Base-by-base conservation (phyloP, 2,329 filamentous ascomycete genomes). In the Phialemonium atrogriseum region DNA sequence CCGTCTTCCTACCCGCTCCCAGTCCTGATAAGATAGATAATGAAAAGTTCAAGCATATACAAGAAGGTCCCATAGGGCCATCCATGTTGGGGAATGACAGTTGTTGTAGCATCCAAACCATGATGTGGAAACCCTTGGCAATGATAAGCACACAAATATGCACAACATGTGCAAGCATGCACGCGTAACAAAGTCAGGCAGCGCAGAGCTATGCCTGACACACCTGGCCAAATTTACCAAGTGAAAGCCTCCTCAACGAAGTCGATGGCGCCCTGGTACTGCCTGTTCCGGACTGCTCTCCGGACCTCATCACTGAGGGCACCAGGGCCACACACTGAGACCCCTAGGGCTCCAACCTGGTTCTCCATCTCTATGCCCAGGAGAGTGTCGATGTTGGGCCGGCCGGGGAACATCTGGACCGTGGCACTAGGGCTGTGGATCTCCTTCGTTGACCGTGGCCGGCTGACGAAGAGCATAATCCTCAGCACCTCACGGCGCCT, bases 351-450 rank as follows among this genome's bases (percentile, higher is more conserved):
- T 36, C 82, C 82, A 29, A 87, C 63, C 47, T 84, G 80, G 47
- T 74, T 70, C 58, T 83, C 77, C 62, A 84, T 78, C 64, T 87
- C 82, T 47, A 77, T 75, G 34, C 77, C 70, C 37, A 88, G 62
- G 11, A 88, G 64, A 1, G 80, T 81, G 41, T 79, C 71, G 32
- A 85, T 77, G 52, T 86, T 84, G 12, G 81, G 81, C 44, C 81
- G 68, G 11, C 83, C 83, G 5, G 83, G 83, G 66, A 86, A 86
- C 83, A 88, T 88, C 53, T 87, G 82, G 10, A 89, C 83, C 12
- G 79, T 85, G 1, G 78, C 71, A 21, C 75, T 81, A 3, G 83
- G 83, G 44, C 77, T 83, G 62, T 85, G 80, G 33, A 87, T 86
- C 56, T 87, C 82, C 64, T 85, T 86, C 27, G 78, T 85, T 28